Percentiles rank a stretch among this genome's conserved stretches.
Evolutionary conservation across 2,329 filamentous ascomycete species (phyloP).

Genomic region (Pseudogymnoascus verrucosus): DNA sequence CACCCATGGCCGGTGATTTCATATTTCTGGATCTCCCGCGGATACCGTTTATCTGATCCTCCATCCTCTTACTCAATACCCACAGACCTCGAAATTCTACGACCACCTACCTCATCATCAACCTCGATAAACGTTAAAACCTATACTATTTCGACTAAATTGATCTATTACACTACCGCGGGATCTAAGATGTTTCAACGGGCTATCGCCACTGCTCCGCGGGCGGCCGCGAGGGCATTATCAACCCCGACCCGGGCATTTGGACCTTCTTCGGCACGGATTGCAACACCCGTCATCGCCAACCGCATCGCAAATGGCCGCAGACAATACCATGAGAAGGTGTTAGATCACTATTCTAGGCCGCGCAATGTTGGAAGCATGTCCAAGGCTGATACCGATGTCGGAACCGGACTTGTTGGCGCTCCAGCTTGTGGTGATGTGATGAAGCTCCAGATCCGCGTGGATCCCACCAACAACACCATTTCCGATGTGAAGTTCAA

Average conservation of each 20-base stretch:
- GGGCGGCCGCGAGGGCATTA: conserved; percentile 23
- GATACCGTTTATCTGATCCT: conserved; percentile 5
- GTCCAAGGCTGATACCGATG: conserved; percentile 70
- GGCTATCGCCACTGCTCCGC: conserved; percentile 23
- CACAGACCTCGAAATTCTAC: background rate
- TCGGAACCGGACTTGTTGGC: conserved; percentile 84
- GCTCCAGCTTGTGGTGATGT: conserved; percentile 89
- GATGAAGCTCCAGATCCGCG: conserved; percentile 89
- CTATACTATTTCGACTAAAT: background rate
- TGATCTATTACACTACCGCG: background rate
- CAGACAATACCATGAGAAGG: conserved; percentile 30
- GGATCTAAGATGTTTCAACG: conserved; percentile 24
- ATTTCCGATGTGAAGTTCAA: conserved; percentile 97
- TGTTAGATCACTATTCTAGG: conserved; percentile 75
- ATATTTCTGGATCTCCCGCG: conserved; percentile 5
- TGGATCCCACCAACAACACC: conserved; percentile 78
- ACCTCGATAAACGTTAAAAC: background rate
- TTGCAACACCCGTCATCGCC: conserved; percentile 19
- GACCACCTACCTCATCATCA: background rate
- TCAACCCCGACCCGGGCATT: conserved; percentile 20
- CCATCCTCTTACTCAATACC: conserved; percentile 3
- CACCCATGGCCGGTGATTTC: background rate
- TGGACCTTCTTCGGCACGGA: conserved; percentile 12
- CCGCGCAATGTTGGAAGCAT: conserved; percentile 74
- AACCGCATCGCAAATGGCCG: conserved; percentile 16